Conservation (phyloP, 129 eudicot species). For the Kitagawia praeruptora region DNA sequence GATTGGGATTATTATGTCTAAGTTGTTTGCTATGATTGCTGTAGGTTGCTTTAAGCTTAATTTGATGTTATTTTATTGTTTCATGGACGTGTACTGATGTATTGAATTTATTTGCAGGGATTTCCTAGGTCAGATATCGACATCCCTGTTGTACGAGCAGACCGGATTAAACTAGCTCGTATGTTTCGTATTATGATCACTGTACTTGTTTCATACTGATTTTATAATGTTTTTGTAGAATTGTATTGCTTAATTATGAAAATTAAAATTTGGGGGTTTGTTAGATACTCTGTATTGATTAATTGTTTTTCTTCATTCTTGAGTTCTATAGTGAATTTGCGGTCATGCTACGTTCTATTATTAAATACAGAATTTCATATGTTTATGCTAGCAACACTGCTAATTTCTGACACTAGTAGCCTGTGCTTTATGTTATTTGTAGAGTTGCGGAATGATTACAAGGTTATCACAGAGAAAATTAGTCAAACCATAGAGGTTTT, state of each 20-base stretch:
- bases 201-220: slow-evolving; percentile 5
- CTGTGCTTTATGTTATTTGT: slow-evolving; percentile 8
- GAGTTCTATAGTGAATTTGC: not conserved
- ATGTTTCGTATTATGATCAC: not conserved
- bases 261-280: not conserved
- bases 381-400: not conserved
- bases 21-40: not conserved
- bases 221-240: not conserved
- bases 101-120: slow-evolving; percentile 48
- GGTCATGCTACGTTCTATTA: not conserved
- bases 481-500: slow-evolving; percentile 53
- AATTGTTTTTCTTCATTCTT: not conserved
- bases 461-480: slow-evolving; percentile 68
- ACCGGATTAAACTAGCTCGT: slow-evolving; percentile 79
- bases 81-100: not conserved
- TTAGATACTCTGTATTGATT: not conserved
- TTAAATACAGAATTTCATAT: not conserved
- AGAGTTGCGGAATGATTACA: slow-evolving; percentile 79
- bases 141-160: slow-evolving; percentile 69
- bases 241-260: not conserved
- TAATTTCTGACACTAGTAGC: not conserved
- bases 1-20: too few species aligned
- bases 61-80: not conserved
- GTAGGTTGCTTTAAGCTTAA: not conserved
- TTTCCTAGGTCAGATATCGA: slow-evolving; percentile 91